Evolutionary conservation across 495 filamentous ascomycete species (phyloP).

Genomic region (Lasiosphaeris hirsuta): DNA sequence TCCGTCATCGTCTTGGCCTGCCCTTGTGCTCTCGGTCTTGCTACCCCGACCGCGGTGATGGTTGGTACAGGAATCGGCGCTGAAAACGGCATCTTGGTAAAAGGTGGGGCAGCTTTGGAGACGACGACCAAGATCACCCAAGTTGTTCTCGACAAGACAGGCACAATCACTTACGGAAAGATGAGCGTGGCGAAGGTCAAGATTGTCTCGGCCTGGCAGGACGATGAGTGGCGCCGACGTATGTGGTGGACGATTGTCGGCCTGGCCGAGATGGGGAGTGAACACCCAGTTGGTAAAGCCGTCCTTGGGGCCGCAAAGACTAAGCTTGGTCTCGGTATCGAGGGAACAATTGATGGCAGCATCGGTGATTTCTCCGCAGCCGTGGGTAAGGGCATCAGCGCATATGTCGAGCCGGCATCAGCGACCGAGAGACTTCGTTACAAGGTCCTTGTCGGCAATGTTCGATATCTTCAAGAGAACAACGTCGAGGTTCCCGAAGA

Average conservation of each 20-base stretch:
- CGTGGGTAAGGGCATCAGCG: conserved; percentile 83
- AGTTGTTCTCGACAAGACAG: conserved; percentile 98
- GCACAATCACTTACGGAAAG: conserved; percentile 88
- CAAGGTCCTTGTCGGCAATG: conserved; percentile 78
- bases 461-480: conserved; percentile 66
- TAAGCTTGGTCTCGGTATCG: conserved; percentile 66
- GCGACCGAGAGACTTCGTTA: conserved; percentile 64
- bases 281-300: conserved; percentile 91
- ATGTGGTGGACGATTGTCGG: conserved; percentile 96
- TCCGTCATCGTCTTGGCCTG: conserved; percentile 98
- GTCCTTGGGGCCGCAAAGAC: conserved; percentile 70
- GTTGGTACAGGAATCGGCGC: conserved; percentile 95
- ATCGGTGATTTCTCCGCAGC: conserved; percentile 79
- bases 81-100: conserved; percentile 95
- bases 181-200: conserved; percentile 81
- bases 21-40: conserved; percentile 89
- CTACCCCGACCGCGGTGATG: conserved; percentile 97
- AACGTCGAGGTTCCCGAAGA: conserved; percentile 62
- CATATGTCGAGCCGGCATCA: conserved; percentile 71
- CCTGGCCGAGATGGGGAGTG: conserved; percentile 86
- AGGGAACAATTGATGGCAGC: conserved; percentile 74
- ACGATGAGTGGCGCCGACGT: conserved; percentile 61
- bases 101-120: conserved; percentile 91
- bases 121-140: conserved; percentile 87
- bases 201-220: conserved; percentile 64